Evolutionary conservation across 257 asterid species (phyloP), one percentile per base, ranked within the genome.

Genomic region (Vinca minor): DNA sequence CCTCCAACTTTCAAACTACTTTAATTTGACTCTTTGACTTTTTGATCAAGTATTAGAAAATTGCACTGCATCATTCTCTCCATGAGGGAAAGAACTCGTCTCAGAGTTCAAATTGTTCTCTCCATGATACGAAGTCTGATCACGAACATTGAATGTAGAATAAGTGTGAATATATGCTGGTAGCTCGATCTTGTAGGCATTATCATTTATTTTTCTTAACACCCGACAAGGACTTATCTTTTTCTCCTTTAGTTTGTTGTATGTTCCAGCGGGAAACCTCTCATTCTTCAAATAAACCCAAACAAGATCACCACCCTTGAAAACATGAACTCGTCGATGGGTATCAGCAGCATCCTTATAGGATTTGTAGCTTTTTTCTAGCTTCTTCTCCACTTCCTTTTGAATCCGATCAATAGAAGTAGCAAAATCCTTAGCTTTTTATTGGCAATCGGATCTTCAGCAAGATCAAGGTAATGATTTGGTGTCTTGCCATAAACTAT

Each of bases 201-300:
- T 55, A 13, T 21, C 61, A 12, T 55, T 55, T 18, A 20, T 25
- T 32, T 14, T 21, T 31, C 26, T 55, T 32, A 55, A 21, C 13
- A 55, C 26, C 26, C 15, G 61, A 32, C 26, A 23, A 21, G 31
- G 61, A n/a, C 17, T 14, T 18, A 55, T 55, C 25, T 20, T 55
- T n/a, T 21, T 55, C 32, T 21, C 32, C 62, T 55, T 55, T n/a
- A 55, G 34, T 32, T 55, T 55, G 17, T 25, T 55, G 62, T 55
- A 26, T 20, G 62, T 55, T n/a, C 62, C 39, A 55, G 34, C 38
- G 9, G 57, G 57, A 1, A 50, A 50, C 23, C 57, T 13, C n/a
- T 50, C 57, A 13, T 50, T 50, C 20, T 1, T 13, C 57, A 50
- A 8, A 20, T 50, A 21, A 50, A 50, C 57, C 23, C 17, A 11